Evolutionary conservation across 2,329 filamentous ascomycete genomes (phyloP).

Genomic region (Cercospora sp.): DNA sequence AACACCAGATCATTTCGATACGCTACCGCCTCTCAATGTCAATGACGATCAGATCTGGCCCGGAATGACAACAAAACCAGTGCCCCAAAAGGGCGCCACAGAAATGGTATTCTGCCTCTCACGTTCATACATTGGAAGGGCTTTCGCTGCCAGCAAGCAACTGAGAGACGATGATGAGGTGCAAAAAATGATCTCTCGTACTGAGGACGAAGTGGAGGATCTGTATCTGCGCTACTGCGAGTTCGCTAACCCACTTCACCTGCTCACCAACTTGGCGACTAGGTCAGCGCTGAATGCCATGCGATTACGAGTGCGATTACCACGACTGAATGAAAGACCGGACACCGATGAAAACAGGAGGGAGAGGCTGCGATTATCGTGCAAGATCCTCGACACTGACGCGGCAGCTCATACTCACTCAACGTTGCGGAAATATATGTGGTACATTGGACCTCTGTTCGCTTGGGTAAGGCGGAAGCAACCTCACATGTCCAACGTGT

Average conservation of each 20-base stretch:
- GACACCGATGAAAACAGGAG: constrained; percentile 40
- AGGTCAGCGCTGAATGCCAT: constrained; percentile 47
- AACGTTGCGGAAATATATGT: constrained; percentile 50
- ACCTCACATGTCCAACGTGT: not conserved
- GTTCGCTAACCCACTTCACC: constrained; percentile 45
- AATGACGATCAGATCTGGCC: constrained; percentile 41
- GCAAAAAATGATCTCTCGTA: constrained; percentile 38
- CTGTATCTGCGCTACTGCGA: constrained; percentile 50
- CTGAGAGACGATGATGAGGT: constrained; percentile 20
- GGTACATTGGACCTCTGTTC: constrained; percentile 55
- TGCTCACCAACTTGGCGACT: constrained; percentile 48
- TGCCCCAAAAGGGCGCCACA: constrained; percentile 53
- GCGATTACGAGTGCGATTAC: constrained; percentile 50
- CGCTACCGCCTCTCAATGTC: constrained; percentile 38
- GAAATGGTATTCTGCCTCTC: constrained; percentile 53
- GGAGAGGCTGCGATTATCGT: constrained; percentile 43
- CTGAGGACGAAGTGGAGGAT: constrained; percentile 46
- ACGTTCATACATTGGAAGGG: constrained; percentile 45
- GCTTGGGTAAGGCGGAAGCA: constrained; percentile 34
- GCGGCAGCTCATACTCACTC: constrained; percentile 44
- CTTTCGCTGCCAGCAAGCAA: constrained; percentile 36
- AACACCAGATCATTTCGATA: constrained; percentile 34
- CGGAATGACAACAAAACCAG: constrained; percentile 50
- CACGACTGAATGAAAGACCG: constrained; percentile 38
- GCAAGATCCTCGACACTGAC: constrained; percentile 46